phyloP scores from a whole-genome alignment of 106 monocot species.

The Amphibolis antarctica region DNA sequence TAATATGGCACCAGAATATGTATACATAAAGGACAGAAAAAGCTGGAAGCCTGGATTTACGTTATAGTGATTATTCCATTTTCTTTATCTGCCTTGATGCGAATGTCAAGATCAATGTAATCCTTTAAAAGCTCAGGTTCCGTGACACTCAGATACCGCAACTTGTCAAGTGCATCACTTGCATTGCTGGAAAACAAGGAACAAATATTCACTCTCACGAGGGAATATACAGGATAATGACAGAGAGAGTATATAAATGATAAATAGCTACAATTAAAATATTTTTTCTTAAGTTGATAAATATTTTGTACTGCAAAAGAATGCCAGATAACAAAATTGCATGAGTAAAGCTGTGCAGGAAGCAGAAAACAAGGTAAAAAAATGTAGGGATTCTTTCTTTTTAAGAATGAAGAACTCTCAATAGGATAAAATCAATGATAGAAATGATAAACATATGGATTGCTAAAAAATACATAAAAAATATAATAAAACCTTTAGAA shows the following conservation, averaged over 20 bases:
- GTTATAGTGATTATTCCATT: constrained; percentile 89
- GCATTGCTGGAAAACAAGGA: constrained; percentile 61
- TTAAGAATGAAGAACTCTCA: too few species aligned
- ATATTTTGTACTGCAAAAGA: too few species aligned
- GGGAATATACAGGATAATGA: neutral
- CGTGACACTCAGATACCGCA: constrained; percentile 85
- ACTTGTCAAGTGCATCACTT: constrained; percentile 94
- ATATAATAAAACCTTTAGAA: too few species aligned
- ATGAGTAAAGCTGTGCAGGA: too few species aligned
- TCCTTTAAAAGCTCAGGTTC: constrained; percentile 73
- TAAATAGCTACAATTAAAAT: too few species aligned
- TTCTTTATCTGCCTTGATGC: constrained; percentile 79
- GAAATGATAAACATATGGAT: too few species aligned
- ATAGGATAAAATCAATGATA: too few species aligned
- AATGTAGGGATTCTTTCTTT: too few species aligned
- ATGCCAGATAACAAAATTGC: too few species aligned
- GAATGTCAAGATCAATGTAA: constrained; percentile 75
- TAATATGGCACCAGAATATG: neutral
- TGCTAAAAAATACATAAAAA: too few species aligned
- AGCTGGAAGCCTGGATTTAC: constrained; percentile 17
- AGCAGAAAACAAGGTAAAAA: too few species aligned
- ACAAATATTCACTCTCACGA: neutral
- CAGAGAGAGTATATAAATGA: neutral
- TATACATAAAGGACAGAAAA: neutral
- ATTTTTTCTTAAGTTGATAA: too few species aligned